Percentiles rank a stretch among this genome's conserved stretches.
Conservation (phyloP, 2,329 filamentous ascomycete species). For the Fusarium compactum region DNA sequence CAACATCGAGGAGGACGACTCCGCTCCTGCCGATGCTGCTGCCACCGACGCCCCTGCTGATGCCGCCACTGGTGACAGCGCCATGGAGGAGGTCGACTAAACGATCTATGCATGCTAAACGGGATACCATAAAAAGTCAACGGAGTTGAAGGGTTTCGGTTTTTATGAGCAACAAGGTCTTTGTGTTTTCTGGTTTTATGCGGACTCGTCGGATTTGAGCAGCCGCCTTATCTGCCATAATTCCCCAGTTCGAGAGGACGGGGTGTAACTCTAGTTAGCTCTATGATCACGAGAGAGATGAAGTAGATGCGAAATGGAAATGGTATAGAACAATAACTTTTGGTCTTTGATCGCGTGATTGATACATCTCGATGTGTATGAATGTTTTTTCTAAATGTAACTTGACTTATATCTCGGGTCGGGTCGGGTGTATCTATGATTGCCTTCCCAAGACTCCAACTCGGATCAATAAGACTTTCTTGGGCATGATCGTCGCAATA, state of each 20-base stretch:
- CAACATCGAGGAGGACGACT: conserved; percentile 95
- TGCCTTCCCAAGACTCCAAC: neutral
- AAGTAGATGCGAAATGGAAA: conserved; percentile 56
- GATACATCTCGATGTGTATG: neutral
- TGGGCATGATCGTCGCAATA: neutral
- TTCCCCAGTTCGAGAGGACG: conserved; percentile 47
- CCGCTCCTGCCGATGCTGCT: conserved; percentile 70
- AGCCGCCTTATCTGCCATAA: conserved; percentile 52
- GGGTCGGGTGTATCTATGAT: neutral
- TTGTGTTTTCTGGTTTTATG: conserved; percentile 51
- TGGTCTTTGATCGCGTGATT: neutral
- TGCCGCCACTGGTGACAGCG: conserved; percentile 80
- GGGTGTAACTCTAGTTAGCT: conserved; percentile 58
- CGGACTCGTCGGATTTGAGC: conserved; percentile 43
- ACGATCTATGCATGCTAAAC: conserved; percentile 46
- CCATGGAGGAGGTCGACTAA: conserved; percentile 99
- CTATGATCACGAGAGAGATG: conserved; percentile 57
- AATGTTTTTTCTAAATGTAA: neutral
- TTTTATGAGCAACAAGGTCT: conserved; percentile 51
- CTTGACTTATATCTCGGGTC: neutral
- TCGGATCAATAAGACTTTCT: neutral
- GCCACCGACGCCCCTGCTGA: conserved; percentile 68
- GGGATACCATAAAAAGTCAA: conserved; percentile 58
- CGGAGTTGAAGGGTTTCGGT: conserved; percentile 57
- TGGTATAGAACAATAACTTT: conserved; percentile 44